Evolutionary conservation across 805 yeast genomes (phyloP).

Genomic region (Wickerhamiella domercqiae): DNA sequence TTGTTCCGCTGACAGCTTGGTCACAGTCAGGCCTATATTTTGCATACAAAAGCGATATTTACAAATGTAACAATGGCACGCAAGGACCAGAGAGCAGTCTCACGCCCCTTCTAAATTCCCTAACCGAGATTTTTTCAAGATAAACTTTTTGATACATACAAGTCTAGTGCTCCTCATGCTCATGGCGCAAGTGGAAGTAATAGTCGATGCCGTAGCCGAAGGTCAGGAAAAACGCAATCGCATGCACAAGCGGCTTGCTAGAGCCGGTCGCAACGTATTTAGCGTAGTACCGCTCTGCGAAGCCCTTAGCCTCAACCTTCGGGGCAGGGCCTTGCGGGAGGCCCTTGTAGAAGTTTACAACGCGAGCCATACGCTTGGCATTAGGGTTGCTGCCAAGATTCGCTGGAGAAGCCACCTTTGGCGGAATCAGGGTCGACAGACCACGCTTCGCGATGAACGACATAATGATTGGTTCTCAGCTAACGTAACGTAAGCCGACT

Average conservation of each 20-base stretch:
- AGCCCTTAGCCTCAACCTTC: conserved; percentile 40
- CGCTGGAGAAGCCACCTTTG: conserved; percentile 93
- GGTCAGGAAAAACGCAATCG: conserved; percentile 48
- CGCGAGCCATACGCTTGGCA: conserved; percentile 91
- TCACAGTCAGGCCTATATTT: background rate
- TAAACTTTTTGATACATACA: too few species aligned
- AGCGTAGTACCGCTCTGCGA: conserved; percentile 47
- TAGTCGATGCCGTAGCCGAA: conserved; percentile 87
- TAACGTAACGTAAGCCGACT: background rate
- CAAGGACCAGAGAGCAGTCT: too few species aligned
- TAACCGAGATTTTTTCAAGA: background rate
- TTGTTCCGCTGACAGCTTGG: background rate
- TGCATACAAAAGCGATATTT: background rate
- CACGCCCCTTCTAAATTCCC: conserved; percentile 1
- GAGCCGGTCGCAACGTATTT: conserved; percentile 36
- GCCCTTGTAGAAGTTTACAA: conserved; percentile 88
- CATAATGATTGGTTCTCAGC: conserved; percentile 28
- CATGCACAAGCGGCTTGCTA: conserved; percentile 36
- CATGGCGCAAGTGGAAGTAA: conserved; percentile 56
- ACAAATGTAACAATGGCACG: background rate
- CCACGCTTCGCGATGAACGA: conserved; percentile 83
- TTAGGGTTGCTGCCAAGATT: conserved; percentile 91
- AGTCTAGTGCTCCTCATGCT: conserved; percentile 13
- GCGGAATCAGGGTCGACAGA: conserved; percentile 92
- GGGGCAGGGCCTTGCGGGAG: conserved; percentile 90